A percentile compares a stretch with the other conserved stretches of the same genome.
phyloP scores from a whole-genome alignment of 768 basidiomycete genomes.

The Pluteus cervinus region DNA sequence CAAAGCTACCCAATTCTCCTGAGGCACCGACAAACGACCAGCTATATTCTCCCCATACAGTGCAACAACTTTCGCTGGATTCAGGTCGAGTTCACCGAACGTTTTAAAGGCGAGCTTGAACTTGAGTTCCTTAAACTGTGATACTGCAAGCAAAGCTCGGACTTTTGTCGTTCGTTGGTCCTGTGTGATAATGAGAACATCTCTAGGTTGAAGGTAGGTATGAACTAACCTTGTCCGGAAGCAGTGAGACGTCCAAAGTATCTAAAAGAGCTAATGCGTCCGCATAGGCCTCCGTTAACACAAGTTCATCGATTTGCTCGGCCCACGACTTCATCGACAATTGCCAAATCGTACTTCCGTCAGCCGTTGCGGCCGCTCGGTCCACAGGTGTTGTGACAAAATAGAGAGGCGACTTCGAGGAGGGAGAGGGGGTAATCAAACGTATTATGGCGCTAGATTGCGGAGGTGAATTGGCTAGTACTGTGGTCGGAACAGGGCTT shows the following conservation, averaged over 20 bases:
- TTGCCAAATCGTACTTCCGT: conserved; percentile 79
- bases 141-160: conserved; percentile 71
- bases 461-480: conserved; percentile 29
- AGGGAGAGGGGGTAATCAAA: conserved; percentile 53
- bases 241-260: conserved; percentile 48
- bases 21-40: conserved; percentile 67
- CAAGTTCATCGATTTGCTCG: conserved; percentile 81
- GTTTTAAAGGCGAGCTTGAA: conserved; percentile 80
- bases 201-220: conserved; percentile 1
- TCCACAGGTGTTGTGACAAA: conserved; percentile 74
- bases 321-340: conserved; percentile 69
- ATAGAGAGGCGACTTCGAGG: conserved; percentile 50
- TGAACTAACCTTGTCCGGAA: conserved; percentile 58
- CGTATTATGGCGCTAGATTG: conserved; percentile 58
- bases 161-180: conserved; percentile 52
- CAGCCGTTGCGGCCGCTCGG: conserved; percentile 50
- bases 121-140: conserved; percentile 61
- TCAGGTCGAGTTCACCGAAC: conserved; percentile 83
- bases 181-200: conserved; percentile 22
- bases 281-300: conserved; percentile 56
- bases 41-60: conserved; percentile 80
- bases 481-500: conserved; percentile 18
- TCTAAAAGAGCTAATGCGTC: conserved; percentile 81
- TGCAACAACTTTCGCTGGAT: conserved; percentile 90
- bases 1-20: conserved; percentile 69